These are phyloP conservation scores for Fraxinus albicans DNA, from an alignment of 305 asterid species.

Conservation along the genomic window DNA sequence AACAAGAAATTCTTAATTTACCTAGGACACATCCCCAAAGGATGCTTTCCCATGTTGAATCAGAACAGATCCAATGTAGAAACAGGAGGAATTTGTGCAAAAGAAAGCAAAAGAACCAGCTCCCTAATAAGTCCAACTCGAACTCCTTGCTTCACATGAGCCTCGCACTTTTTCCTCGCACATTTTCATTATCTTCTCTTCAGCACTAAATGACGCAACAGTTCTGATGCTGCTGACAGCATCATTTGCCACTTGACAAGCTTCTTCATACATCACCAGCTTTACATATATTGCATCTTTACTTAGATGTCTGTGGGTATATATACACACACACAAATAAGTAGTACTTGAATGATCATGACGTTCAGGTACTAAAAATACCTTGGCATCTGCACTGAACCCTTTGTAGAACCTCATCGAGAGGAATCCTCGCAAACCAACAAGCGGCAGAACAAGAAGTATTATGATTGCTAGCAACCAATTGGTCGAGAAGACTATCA, in stretches of 20 bases:
- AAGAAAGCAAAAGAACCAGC: constrained; percentile 34
- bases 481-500: constrained; percentile 43
- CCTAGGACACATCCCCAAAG: constrained; percentile 45
- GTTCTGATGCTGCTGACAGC: constrained; percentile 63
- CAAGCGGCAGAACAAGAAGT: constrained; percentile 37
- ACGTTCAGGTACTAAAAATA: neutral
- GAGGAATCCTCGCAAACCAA: constrained; percentile 35
- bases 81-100: constrained; percentile 37
- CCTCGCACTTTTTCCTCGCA: constrained; percentile 37
- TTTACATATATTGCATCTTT: neutral
- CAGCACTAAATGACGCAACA: constrained; percentile 57
- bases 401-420: constrained; percentile 27
- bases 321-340: neutral
- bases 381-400: constrained; percentile 43
- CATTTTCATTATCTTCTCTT: constrained; percentile 48
- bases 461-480: constrained; percentile 49
- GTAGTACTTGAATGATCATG: neutral
- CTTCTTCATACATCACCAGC: constrained; percentile 48
- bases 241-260: constrained; percentile 57
- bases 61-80: constrained; percentile 57
- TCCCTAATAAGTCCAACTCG: constrained; percentile 47
- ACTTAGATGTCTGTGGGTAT: neutral
- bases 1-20: constrained; percentile 3
- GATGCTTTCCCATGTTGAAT: constrained; percentile 38
- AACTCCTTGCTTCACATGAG: constrained; percentile 33